A percentile compares a stretch with the other conserved stretches of the same genome.
Evolutionary conservation across 257 asterid genomes (phyloP).

Genomic region (Dorcoceras hygrometricum): DNA sequence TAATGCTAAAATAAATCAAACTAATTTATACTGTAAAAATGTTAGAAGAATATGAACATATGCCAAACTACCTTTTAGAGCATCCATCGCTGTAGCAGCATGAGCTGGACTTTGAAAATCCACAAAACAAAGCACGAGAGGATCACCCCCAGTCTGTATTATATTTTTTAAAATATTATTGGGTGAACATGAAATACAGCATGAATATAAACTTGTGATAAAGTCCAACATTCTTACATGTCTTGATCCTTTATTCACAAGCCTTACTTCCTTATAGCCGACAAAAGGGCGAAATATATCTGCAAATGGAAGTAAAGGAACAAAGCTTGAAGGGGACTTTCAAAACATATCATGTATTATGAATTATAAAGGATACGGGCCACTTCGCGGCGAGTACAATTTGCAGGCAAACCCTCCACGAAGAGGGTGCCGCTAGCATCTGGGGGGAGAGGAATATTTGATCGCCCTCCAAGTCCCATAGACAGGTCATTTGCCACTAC

Average conservation of each 20-base stretch:
- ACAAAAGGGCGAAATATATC: conserved; percentile 89
- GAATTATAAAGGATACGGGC: conserved; percentile 69
- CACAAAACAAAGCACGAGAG: conserved; percentile 73
- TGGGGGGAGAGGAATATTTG: conserved; percentile 70
- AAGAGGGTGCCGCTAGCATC: conserved; percentile 79
- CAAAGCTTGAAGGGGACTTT: conserved; percentile 19
- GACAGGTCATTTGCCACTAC: conserved; percentile 42
- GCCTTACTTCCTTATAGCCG: conserved; percentile 77
- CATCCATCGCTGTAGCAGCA: conserved; percentile 83
- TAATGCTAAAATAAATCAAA: not conserved
- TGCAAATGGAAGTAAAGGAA: conserved; percentile 50
- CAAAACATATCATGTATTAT: conserved; percentile 6
- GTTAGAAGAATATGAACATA: not conserved
- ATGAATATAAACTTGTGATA: conserved; percentile 7
- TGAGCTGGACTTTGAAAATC: conserved; percentile 77
- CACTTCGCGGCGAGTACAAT: conserved; percentile 53
- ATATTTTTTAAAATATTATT: conserved; percentile 9
- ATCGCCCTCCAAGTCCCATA: conserved; percentile 41
- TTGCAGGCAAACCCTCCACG: conserved; percentile 54
- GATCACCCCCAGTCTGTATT: conserved; percentile 68
- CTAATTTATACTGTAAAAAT: not conserved
- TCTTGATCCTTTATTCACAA: conserved; percentile 72
- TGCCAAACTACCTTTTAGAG: conserved; percentile 55
- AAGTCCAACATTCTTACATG: conserved; percentile 45
- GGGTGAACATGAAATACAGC: conserved; percentile 4